Conservation (phyloP, 225 moss, liverwort and hornwort species). For the Pseudisothecium myosuroides region DNA sequence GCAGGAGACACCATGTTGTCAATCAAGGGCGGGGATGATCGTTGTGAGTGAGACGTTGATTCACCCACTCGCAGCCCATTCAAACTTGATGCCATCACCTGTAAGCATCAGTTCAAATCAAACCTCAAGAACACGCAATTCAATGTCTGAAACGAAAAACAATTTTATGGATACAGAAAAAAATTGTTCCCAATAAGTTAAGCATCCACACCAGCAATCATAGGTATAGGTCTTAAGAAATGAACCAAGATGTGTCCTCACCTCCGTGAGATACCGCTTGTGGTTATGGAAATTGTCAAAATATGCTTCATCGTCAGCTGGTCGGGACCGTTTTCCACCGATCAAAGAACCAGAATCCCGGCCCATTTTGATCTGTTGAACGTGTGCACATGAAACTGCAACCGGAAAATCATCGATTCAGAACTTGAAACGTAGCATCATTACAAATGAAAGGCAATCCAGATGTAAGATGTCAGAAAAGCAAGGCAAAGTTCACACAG, state of each 20-base stretch:
- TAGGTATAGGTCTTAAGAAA: not conserved
- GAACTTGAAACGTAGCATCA: not conserved
- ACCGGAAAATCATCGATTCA: not conserved
- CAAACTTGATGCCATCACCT: constrained; percentile 59
- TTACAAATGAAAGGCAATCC: not conserved
- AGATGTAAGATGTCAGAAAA: not conserved
- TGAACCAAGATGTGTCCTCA: not conserved
- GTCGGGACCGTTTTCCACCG: constrained; percentile 72
- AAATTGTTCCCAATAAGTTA: not conserved
- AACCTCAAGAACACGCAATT: not conserved
- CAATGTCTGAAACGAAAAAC: not conserved
- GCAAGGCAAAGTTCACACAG: not conserved
- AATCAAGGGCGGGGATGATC: constrained; percentile 37
- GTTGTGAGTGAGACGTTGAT: constrained; percentile 38
- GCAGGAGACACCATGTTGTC: constrained; percentile 54
- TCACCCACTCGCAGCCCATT: constrained; percentile 57
- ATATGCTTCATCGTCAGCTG: constrained; percentile 80
- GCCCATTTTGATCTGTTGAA: constrained; percentile 18
- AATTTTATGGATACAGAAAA: not conserved
- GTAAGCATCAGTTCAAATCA: not conserved
- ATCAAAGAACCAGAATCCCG: constrained; percentile 61
- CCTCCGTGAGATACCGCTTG: constrained; percentile 94
- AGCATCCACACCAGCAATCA: not conserved
- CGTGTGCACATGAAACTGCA: not conserved
- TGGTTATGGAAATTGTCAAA: constrained; percentile 90